Conservation (phyloP, 768 basidiomycete genomes). For the Ramaria sp. region DNA sequence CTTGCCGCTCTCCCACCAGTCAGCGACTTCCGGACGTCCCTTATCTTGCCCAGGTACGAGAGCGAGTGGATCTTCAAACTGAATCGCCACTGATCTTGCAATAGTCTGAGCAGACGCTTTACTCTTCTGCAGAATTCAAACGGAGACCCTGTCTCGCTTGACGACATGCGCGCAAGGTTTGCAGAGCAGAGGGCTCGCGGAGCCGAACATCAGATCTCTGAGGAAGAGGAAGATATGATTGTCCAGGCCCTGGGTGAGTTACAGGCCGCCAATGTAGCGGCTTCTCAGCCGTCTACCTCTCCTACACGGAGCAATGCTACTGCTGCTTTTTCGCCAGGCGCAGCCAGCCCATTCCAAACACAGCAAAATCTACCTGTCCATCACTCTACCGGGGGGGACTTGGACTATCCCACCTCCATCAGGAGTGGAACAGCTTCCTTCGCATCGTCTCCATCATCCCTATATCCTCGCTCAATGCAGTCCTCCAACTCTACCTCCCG, state of each 20-base stretch:
- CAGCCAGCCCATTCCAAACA: neutral
- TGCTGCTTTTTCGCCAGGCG: neutral
- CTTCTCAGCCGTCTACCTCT: neutral
- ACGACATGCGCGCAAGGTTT: constrained; percentile 53
- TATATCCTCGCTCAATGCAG: constrained; percentile 23
- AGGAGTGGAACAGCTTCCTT: constrained; percentile 14
- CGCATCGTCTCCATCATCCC: constrained; percentile 20
- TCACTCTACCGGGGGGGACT: neutral
- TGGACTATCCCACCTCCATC: constrained; percentile 5
- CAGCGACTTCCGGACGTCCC: constrained; percentile 77
- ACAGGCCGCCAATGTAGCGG: constrained; percentile 25
- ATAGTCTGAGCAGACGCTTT: constrained; percentile 72
- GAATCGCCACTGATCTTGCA: constrained; percentile 12
- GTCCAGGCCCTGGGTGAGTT: constrained; percentile 56
- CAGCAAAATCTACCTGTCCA: neutral
- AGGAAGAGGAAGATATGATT: constrained; percentile 81
- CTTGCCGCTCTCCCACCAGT: constrained; percentile 53
- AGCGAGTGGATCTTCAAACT: constrained; percentile 6
- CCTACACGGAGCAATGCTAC: neutral
- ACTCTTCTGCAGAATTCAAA: constrained; percentile 62
- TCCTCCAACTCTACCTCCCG: constrained; percentile 20
- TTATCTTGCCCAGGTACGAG: constrained; percentile 77
- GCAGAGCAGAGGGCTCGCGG: constrained; percentile 71
- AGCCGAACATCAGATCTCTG: constrained; percentile 54
- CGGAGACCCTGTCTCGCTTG: constrained; percentile 54